Percentiles rank a stretch among this genome's conserved stretches.
Conservation (phyloP, 257 asterid genomes). For the Solanum paucissectum region DNA sequence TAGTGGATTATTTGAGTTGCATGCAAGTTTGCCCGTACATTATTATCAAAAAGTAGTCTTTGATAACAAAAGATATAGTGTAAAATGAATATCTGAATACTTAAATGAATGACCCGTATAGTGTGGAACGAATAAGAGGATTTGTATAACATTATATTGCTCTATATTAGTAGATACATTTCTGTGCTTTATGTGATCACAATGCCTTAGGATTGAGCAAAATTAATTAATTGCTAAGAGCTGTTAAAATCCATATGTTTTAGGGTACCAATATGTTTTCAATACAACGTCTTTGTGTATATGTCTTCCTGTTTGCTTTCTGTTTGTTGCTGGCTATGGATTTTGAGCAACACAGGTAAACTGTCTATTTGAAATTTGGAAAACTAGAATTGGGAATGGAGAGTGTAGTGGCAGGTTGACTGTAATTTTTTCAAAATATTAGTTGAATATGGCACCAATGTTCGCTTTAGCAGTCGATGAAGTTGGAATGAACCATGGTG, state of each 20-base stretch:
- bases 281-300: background rate
- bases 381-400: background rate
- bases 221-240: background rate
- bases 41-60: background rate
- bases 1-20: background rate
- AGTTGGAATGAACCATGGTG: background rate
- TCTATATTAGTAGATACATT: background rate
- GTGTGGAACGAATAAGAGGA: background rate
- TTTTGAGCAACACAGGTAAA: background rate
- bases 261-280: background rate
- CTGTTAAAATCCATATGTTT: background rate
- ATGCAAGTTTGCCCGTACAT: background rate
- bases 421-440: accelerated
- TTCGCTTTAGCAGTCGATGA: accelerated
- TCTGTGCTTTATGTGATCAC: background rate
- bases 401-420: background rate
- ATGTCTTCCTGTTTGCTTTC: background rate
- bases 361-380: background rate
- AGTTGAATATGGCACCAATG: background rate
- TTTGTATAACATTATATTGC: background rate
- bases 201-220: background rate
- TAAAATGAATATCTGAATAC: background rate
- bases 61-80: background rate
- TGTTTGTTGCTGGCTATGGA: background rate
- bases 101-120: background rate